Evolutionary conservation across 2,329 filamentous ascomycete genomes (phyloP).

Genomic region (Cladophialophora immunda): DNA sequence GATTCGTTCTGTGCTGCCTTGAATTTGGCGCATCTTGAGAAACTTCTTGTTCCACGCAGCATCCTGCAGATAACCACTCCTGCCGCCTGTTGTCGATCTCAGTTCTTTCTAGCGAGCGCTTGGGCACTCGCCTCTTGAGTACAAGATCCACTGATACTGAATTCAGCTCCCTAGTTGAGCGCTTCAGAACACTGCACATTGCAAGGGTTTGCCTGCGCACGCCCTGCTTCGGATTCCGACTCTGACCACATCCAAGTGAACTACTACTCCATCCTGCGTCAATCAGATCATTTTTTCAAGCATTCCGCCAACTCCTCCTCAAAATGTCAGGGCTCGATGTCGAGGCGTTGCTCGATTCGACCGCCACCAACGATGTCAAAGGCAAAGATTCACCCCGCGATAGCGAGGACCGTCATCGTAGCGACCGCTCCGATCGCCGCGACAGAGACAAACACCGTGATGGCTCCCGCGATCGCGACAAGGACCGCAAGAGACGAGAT

Average conservation of each 20-base stretch:
- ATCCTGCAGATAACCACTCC: neutral
- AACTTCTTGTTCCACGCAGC: neutral
- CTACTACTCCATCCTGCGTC: conserved; percentile 25
- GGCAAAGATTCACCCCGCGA: conserved; percentile 53
- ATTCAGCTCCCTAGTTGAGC: neutral
- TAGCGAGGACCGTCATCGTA: conserved; percentile 61
- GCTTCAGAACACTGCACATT: conserved; percentile 18
- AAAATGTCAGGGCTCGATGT: conserved; percentile 79
- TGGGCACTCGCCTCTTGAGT: neutral
- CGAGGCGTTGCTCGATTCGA: conserved; percentile 88
- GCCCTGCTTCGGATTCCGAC: conserved; percentile 30
- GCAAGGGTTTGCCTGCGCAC: conserved; percentile 39
- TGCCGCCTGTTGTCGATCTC: neutral
- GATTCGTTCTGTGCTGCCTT: neutral
- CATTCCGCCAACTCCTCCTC: conserved; percentile 39
- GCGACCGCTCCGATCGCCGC: conserved; percentile 63
- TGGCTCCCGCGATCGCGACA: conserved; percentile 65
- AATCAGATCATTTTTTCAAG: conserved; percentile 12
- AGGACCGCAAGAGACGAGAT: conserved; percentile 67
- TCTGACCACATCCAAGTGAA: conserved; percentile 39
- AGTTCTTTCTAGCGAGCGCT: neutral
- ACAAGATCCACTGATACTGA: neutral
- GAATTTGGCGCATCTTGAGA: neutral
- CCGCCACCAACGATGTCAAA: conserved; percentile 63
- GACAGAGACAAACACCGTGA: conserved; percentile 66